A percentile compares a stretch with the other conserved stretches of the same genome.
phyloP scores from a whole-genome alignment of 805 yeast species.

The Saturnispora galanensis region DNA sequence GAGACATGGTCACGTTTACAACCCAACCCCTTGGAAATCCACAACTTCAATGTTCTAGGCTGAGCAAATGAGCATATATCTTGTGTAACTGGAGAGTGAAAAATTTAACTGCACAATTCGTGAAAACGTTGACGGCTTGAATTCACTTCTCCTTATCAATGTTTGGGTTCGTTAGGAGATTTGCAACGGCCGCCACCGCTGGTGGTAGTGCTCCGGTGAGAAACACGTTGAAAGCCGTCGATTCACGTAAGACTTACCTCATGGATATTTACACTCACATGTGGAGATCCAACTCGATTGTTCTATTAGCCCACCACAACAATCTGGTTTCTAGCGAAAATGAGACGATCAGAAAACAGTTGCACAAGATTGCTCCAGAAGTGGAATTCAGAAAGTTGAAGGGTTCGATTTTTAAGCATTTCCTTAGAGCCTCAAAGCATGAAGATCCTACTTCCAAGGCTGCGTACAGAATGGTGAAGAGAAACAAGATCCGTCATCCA shows the following conservation, averaged over 20 bases:
- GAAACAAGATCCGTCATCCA: slow-evolving; percentile 49
- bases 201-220: neutral
- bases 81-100: too few species aligned
- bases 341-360: slow-evolving; percentile 48
- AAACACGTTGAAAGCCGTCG: slow-evolving; percentile 45
- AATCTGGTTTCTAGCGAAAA: slow-evolving; percentile 66
- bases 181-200: slow-evolving; percentile 7
- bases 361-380: slow-evolving; percentile 32
- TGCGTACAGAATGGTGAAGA: slow-evolving; percentile 31
- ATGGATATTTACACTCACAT: slow-evolving; percentile 70
- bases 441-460: slow-evolving; percentile 63
- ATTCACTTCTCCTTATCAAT: neutral
- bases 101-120: too few species aligned
- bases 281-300: slow-evolving; percentile 56
- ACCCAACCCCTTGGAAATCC: slow-evolving; percentile 32
- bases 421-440: slow-evolving; percentile 58
- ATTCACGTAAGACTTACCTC: slow-evolving; percentile 77
- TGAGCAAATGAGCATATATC: neutral
- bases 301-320: slow-evolving; percentile 78
- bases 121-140: too few species aligned
- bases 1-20: slow-evolving; percentile 69
- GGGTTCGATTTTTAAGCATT: slow-evolving; percentile 62
- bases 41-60: slow-evolving; percentile 4
- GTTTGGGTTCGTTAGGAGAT: slow-evolving; percentile 1
- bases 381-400: slow-evolving; percentile 53